Percentiles rank a stretch among this genome's conserved stretches.
Conservation (phyloP, 2,329 filamentous ascomycete species). For the Colletotrichum kahawae region DNA sequence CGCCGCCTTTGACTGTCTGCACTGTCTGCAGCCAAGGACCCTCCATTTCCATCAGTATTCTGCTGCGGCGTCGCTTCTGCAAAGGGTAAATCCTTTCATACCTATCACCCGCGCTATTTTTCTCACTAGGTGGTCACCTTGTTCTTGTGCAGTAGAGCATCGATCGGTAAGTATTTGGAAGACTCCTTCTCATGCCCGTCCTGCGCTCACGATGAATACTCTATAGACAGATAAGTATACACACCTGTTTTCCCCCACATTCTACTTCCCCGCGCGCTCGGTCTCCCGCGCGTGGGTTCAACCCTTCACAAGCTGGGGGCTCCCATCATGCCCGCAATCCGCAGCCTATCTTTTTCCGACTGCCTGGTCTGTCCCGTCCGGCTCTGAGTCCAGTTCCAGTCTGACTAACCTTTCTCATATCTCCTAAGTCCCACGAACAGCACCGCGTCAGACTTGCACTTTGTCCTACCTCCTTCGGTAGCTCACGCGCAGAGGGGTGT, state of each 20-base stretch:
- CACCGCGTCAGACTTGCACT: not conserved
- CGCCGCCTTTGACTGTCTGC: not conserved
- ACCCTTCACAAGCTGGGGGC: not conserved
- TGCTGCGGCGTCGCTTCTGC: not conserved
- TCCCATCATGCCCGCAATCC: not conserved
- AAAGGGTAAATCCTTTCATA: not conserved
- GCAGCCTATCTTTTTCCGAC: not conserved
- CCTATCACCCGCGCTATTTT: not conserved
- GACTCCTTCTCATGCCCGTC: not conserved
- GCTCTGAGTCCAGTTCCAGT: not conserved
- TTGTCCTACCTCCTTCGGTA: not conserved
- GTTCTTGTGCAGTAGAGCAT: not conserved
- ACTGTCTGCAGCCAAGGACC: not conserved
- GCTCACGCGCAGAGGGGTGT: not conserved
- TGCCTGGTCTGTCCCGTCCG: not conserved
- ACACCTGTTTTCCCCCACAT: not conserved
- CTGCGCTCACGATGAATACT: not conserved
- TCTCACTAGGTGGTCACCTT: not conserved
- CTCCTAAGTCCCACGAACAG: not conserved
- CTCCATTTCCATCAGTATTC: not conserved
- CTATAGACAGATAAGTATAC: not conserved
- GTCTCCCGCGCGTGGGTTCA: not conserved
- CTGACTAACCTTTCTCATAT: not conserved
- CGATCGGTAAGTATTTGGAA: not conserved
- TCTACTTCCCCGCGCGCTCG: not conserved